Percentiles rank a stretch among this genome's conserved stretches.
phyloP scores from a whole-genome alignment of 805 yeast genomes.

The Yarrowia alimentaria region DNA sequence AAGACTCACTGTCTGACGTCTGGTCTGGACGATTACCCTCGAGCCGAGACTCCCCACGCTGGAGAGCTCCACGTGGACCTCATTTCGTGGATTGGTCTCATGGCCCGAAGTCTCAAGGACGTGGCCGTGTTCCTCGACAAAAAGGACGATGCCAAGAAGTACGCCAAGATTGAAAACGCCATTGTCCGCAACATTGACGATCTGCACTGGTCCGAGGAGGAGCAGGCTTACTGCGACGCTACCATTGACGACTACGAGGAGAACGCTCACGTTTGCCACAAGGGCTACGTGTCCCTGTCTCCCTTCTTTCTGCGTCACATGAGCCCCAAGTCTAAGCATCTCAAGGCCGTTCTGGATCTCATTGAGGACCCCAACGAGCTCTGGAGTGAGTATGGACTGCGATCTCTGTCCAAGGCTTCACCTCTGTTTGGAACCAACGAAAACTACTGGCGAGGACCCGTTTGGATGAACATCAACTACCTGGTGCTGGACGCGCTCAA shows the following conservation, averaged over 20 bases:
- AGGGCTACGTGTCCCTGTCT: slow-evolving; percentile 82
- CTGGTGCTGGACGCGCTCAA: slow-evolving; percentile 67
- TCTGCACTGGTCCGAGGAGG: slow-evolving; percentile 75
- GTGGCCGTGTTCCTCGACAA: slow-evolving; percentile 65
- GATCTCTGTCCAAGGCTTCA: slow-evolving; percentile 73
- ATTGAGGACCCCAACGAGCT: slow-evolving; percentile 69
- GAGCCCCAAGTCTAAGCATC: slow-evolving; percentile 47
- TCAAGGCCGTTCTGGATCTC: slow-evolving; percentile 54
- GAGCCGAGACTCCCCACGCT: slow-evolving; percentile 73
- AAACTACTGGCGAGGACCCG: slow-evolving; percentile 93
- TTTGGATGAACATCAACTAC: slow-evolving; percentile 92
- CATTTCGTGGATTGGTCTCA: slow-evolving; percentile 88
- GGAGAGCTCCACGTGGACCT: slow-evolving; percentile 91
- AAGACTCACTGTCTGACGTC: slow-evolving; percentile 81
- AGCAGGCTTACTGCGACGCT: slow-evolving; percentile 75
- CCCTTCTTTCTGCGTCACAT: slow-evolving; percentile 78
- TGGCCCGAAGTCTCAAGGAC: slow-evolving; percentile 77
- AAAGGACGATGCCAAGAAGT: slow-evolving; percentile 57
- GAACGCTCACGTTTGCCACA: slow-evolving; percentile 68
- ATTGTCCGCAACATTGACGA: slow-evolving; percentile 64
- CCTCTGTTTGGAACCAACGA: slow-evolving; percentile 70
- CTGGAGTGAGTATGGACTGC: slow-evolving; percentile 75
- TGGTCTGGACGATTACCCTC: slow-evolving; percentile 94
- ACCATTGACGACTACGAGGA: slow-evolving; percentile 73
- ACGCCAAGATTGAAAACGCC: slow-evolving; percentile 51